phyloP scores from a whole-genome alignment of 305 asterid species.

The Ajuga reptans region DNA sequence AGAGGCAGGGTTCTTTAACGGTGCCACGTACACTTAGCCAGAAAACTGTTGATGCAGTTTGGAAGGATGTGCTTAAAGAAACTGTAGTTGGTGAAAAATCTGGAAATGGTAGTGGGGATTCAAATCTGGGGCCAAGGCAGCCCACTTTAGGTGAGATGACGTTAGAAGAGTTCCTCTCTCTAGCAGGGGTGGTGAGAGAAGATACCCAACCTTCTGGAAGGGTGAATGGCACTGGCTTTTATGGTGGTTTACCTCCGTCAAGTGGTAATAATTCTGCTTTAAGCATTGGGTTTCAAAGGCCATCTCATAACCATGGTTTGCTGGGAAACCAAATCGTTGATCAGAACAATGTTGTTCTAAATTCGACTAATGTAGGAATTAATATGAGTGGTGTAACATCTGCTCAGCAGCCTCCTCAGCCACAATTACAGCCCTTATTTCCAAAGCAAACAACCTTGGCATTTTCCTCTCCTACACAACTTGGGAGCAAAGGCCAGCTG shows the following conservation, averaged over 20 bases:
- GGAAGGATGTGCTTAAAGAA: constrained; percentile 71
- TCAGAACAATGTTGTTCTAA: constrained; percentile 29
- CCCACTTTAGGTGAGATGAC: constrained; percentile 87
- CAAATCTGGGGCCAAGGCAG: constrained; percentile 45
- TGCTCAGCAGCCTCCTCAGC: constrained; percentile 36
- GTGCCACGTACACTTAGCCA: constrained; percentile 81
- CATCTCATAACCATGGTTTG: constrained; percentile 33
- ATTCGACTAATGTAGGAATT: constrained; percentile 35
- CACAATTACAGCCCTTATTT: constrained; percentile 53
- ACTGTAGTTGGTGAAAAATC: constrained; percentile 29
- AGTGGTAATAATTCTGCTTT: constrained; percentile 32
- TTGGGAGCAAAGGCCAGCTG: constrained; percentile 37
- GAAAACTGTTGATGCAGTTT: constrained; percentile 87
- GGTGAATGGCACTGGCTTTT: constrained; percentile 29
- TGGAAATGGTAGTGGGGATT: constrained; percentile 29
- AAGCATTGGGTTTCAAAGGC: constrained; percentile 49
- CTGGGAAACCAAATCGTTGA: constrained; percentile 41
- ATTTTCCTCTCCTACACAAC: constrained; percentile 55
- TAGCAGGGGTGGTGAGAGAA: constrained; percentile 77
- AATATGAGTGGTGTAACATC: constrained; percentile 33
- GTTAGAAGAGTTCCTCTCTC: constrained; percentile 64
- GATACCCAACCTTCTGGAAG: constrained; percentile 42
- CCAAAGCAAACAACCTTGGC: constrained; percentile 68
- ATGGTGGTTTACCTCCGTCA: constrained; percentile 32
- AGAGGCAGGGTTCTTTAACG: constrained; percentile 78